These are phyloP conservation scores for Pythium biforme DNA, from an alignment of 352 stramenopile species.

Conservation along the genomic window DNA sequence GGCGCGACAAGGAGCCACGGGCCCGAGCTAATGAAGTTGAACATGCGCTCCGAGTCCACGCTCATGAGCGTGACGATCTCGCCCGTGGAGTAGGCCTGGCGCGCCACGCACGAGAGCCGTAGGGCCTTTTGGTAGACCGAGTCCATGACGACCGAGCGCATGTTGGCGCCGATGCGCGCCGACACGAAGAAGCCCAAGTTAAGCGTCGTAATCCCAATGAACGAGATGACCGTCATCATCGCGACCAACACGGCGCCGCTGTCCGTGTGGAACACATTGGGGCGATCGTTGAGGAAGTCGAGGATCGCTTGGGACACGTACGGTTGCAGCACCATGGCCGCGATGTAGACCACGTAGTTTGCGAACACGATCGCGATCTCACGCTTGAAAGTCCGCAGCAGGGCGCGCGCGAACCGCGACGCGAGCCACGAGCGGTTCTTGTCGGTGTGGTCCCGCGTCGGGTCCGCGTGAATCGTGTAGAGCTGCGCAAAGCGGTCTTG, in stretches of 20 bases:
- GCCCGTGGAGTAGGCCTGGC: constrained; percentile 34
- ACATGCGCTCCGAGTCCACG: constrained; percentile 42
- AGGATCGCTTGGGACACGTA: constrained; percentile 38
- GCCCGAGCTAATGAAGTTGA: constrained; percentile 34
- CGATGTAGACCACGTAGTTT: constrained; percentile 31
- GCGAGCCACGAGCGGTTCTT: constrained; percentile 5
- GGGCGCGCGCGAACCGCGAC: constrained; percentile 28
- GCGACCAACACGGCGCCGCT: constrained; percentile 33
- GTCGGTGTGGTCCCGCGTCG: neutral
- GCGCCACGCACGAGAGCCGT: constrained; percentile 30
- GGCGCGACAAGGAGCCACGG: constrained; percentile 33
- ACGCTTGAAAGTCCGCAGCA: constrained; percentile 27
- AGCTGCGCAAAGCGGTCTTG: constrained; percentile 26
- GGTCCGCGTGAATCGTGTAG: constrained; percentile 20
- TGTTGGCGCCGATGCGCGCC: constrained; percentile 34
- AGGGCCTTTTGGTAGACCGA: constrained; percentile 41
- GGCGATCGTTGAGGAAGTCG: constrained; percentile 30
- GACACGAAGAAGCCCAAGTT: constrained; percentile 36
- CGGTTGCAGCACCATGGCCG: constrained; percentile 34
- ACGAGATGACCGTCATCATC: constrained; percentile 35
- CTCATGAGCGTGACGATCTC: constrained; percentile 42
- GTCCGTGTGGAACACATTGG: constrained; percentile 29
- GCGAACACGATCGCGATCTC: constrained; percentile 29
- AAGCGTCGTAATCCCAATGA: constrained; percentile 34
- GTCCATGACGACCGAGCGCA: constrained; percentile 39